Base-by-base conservation (phyloP, 2,329 filamentous ascomycete genomes). In the Alternaria arborescens region DNA sequence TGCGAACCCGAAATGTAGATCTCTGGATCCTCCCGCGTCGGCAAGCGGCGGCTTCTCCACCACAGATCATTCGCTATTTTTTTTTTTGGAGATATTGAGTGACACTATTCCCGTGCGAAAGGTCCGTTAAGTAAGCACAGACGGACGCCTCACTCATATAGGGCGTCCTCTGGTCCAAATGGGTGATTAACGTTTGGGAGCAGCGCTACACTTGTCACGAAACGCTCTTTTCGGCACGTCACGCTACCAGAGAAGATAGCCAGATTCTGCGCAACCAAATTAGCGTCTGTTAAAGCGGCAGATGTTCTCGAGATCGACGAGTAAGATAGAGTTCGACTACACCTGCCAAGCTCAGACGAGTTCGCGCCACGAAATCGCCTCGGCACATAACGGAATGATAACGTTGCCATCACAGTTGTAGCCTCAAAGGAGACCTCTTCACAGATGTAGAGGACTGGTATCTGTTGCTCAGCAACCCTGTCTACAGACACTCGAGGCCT, bases 11-110 rank as follows among this genome's bases (percentile, higher is more conserved):
- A 56, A 28, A 46, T 40, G 46, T 20, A 60, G 52, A 51, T 55
- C 46, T 52, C 52, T 56, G 53, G 58, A 28, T 47, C 58, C 40
- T 57, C 58, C 58, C 58, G 58, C 53, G 14, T 60, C 47, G 47
- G 51, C 16, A 50, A 36, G 24, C 34, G 53, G 53, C 58, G 32
- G 51, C 40, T 50, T 11, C 28, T 59, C 52, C 44, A 43, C 56
- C 18, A 55, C 51, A 59, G 40, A 44, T 38, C 30, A 51, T 47
- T 52, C 26, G 18, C 52, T 26, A 28, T 20, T 43, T 48, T 22
- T 20, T 43, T 48, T 22, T 43, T 44, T 20, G 32, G 36, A 26
- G 20, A 57, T 40, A 43, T 20, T 28, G 5, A 30, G 32, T 18
- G 48, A n/a, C 41, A 38, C 10, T 22, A 44, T 52, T 22, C 24